These are phyloP conservation scores for Nevesoporus exiguus DNA, from an alignment of 768 basidiomycete genomes.

Conservation along the genomic window DNA sequence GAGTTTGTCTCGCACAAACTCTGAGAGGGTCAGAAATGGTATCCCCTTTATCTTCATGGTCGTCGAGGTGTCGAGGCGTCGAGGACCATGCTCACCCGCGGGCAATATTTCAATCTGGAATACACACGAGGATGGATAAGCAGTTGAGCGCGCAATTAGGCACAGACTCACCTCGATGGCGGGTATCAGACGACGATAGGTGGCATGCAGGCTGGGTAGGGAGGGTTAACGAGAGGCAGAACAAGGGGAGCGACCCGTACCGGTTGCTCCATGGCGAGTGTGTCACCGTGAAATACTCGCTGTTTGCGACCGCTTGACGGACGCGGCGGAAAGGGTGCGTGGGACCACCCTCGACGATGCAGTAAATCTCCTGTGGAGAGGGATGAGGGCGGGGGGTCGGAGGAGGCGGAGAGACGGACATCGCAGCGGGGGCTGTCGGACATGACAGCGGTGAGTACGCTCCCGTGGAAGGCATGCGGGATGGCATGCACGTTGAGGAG, in stretches of 20 bases:
- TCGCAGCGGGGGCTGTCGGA: constrained; percentile 63
- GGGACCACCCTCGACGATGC: constrained; percentile 76
- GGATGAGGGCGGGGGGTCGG: constrained; percentile 7
- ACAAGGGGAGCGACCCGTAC: constrained; percentile 36
- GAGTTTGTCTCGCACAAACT: constrained; percentile 83
- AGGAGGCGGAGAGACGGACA: constrained; percentile 39
- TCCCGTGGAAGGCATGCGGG: constrained; percentile 82
- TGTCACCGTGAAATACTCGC: constrained; percentile 59
- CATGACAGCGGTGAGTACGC: constrained; percentile 65
- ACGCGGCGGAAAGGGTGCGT: constrained; percentile 76
- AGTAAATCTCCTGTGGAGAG: constrained; percentile 69
- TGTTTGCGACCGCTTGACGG: constrained; percentile 67
- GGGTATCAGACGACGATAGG: constrained; percentile 74
- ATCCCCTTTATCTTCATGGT: constrained; percentile 66
- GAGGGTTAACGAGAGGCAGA: constrained; percentile 8
- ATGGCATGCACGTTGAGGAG: constrained; percentile 54
- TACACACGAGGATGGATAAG: constrained; percentile 5
- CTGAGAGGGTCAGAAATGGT: constrained; percentile 81
- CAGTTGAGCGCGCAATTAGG: constrained; percentile 1
- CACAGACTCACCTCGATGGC: constrained; percentile 58
- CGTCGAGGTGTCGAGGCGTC: constrained; percentile 63
- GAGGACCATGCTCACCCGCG: constrained; percentile 79
- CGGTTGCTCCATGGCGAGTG: constrained; percentile 87
- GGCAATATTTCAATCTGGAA: constrained; percentile 77
- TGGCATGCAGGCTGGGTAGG: constrained; percentile 59